A percentile compares a stretch with the other conserved stretches of the same genome.
phyloP scores from a whole-genome alignment of 495 filamentous ascomycete species.

The Trichoderma reesei region DNA sequence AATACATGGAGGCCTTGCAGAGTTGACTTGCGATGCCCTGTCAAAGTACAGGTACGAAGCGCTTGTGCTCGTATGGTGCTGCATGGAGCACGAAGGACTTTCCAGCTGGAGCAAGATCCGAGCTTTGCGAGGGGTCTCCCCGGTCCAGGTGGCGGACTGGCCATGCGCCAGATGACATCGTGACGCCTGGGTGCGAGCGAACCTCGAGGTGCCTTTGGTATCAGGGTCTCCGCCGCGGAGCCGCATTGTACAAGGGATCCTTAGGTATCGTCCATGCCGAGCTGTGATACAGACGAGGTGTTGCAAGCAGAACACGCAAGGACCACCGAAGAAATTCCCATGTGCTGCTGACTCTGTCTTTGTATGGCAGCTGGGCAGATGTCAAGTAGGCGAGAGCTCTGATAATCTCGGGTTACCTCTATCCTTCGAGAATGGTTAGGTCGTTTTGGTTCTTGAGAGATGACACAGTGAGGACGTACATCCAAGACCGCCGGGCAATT shows the following conservation, averaged over 20 bases:
- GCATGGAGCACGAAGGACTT: not conserved
- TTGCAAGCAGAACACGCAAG: not conserved
- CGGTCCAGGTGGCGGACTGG: not conserved
- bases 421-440: not conserved
- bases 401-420: not conserved
- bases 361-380: not conserved
- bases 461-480: not conserved
- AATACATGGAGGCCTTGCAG: conserved; percentile 3
- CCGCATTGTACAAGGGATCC: not conserved
- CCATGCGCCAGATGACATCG: not conserved
- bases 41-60: not conserved
- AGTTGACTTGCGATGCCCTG: not conserved
- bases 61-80: not conserved
- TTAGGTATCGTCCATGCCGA: not conserved
- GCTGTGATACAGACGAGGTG: not conserved
- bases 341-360: not conserved
- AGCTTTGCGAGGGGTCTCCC: not conserved
- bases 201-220: not conserved
- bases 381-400: not conserved
- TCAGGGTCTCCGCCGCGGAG: not conserved
- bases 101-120: not conserved
- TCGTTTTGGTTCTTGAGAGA: not conserved
- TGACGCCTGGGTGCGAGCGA: not conserved
- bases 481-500: not conserved
- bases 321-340: not conserved